Percentiles rank a stretch among this genome's conserved stretches.
These are phyloP conservation scores for Sporisorium reilianum DNA, from an alignment of 1,284 basidiomycete genomes.

Conservation along the genomic window DNA sequence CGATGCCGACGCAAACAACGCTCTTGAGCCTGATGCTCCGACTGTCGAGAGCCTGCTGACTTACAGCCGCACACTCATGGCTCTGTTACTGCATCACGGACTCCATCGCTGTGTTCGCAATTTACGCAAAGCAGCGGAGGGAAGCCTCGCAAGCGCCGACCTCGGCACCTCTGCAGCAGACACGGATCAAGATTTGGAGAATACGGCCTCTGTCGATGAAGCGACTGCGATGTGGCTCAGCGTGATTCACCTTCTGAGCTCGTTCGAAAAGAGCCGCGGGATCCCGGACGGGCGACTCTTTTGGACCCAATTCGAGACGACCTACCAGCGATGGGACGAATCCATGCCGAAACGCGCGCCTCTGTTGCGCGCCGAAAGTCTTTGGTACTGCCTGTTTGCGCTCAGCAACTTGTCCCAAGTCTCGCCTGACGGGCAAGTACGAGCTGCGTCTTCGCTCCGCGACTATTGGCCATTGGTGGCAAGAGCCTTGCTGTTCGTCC, in stretches of 20 bases:
- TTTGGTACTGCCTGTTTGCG: conserved; percentile 80
- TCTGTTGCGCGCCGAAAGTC: conserved; percentile 71
- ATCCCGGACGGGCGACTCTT: conserved; percentile 31
- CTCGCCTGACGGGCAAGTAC: conserved; percentile 74
- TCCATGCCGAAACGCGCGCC: conserved; percentile 72
- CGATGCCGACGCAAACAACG: conserved; percentile 23
- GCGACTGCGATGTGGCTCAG: conserved; percentile 82
- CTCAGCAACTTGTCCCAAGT: conserved; percentile 84
- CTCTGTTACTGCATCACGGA: conserved; percentile 54
- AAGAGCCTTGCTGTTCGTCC: conserved; percentile 30
- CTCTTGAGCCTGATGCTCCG: conserved; percentile 61
- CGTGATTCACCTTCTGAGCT: conserved; percentile 74
- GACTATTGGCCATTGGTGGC: conserved; percentile 77
- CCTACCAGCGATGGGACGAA: conserved; percentile 49
- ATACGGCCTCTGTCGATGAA: conserved; percentile 64
- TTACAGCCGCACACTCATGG: conserved; percentile 48
- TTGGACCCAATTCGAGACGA: conserved; percentile 53
- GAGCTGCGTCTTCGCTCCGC: conserved; percentile 72
- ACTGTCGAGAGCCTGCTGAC: conserved; percentile 35
- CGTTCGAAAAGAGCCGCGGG: conserved; percentile 35
- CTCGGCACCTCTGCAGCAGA: neutral
- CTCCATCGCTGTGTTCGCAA: conserved; percentile 46
- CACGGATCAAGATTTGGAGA: conserved; percentile 57
- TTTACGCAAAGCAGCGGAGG: conserved; percentile 21
- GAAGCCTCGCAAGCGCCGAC: no score